A percentile compares a stretch with the other conserved stretches of the same genome.
Conservation (phyloP, 768 basidiomycete genomes). For the Pholiota conissans region DNA sequence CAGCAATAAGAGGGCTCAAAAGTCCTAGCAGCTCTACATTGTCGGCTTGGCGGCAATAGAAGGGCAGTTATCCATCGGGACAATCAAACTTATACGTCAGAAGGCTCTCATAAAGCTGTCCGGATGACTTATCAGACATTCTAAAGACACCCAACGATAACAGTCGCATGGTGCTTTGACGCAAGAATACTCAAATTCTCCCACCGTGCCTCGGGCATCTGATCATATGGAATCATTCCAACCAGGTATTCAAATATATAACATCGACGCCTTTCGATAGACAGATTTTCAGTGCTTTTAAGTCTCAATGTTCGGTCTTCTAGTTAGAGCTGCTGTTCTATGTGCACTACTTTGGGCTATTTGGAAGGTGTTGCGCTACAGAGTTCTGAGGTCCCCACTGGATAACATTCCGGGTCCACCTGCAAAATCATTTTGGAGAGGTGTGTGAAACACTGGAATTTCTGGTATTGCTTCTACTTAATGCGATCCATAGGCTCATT, state of each 20-base stretch:
- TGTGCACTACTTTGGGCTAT: not conserved
- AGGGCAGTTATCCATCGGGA: not conserved
- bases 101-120: not conserved
- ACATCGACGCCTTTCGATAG: not conserved
- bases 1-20: not conserved
- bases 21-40: not conserved
- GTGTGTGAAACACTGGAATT: not conserved
- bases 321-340: not conserved
- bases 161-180: not conserved
- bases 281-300: not conserved
- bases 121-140: not conserved
- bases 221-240: not conserved
- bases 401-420: constrained; percentile 42
- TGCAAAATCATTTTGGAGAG: constrained; percentile 24
- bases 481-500: constrained; percentile 28
- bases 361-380: not conserved
- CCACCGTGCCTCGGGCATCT: not conserved
- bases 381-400: constrained; percentile 12
- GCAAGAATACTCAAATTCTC: not conserved
- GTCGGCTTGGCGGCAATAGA: not conserved
- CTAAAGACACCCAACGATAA: not conserved
- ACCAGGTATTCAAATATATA: not conserved
- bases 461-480: not conserved
- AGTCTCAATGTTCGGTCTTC: not conserved
- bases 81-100: not conserved